Evolutionary conservation across 768 basidiomycete genomes (phyloP).

Genomic region (Erythrobasidium yunnanense): DNA sequence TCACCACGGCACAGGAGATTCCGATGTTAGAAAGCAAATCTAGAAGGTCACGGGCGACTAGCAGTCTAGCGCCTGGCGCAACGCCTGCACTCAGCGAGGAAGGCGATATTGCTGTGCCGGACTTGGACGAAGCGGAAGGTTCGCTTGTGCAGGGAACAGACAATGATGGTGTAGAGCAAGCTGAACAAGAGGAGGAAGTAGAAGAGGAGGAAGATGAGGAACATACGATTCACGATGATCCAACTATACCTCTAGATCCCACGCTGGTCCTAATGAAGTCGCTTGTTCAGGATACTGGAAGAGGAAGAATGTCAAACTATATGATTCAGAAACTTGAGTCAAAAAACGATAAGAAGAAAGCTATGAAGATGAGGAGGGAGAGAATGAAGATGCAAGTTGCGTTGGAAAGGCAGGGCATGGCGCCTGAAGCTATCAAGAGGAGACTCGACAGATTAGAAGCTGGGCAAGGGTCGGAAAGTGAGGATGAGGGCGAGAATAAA

Average conservation of each 20-base stretch:
- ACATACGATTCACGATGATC: background rate
- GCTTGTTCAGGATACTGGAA: background rate
- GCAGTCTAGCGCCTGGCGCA: too few species aligned
- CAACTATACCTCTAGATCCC: background rate
- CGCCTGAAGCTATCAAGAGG: background rate
- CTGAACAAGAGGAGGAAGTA: background rate
- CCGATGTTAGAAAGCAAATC: background rate
- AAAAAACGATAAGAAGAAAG: background rate
- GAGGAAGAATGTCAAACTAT: background rate
- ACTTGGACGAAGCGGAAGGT: too few species aligned
- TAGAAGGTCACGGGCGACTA: background rate
- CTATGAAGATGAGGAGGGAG: background rate
- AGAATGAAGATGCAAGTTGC: background rate
- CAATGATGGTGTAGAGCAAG: background rate
- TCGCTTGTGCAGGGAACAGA: too few species aligned
- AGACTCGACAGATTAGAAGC: too few species aligned
- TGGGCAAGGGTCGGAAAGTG: too few species aligned
- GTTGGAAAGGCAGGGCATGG: background rate
- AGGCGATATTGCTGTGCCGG: too few species aligned
- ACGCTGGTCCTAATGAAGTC: background rate
- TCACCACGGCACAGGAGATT: constrained; percentile 1
- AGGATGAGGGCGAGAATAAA: background rate
- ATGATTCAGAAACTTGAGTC: background rate
- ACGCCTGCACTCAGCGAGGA: too few species aligned
- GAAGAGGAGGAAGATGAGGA: background rate